These are phyloP conservation scores for Barnettozyma wickerhamii DNA, from an alignment of 805 yeast species.

Conservation along the genomic window DNA sequence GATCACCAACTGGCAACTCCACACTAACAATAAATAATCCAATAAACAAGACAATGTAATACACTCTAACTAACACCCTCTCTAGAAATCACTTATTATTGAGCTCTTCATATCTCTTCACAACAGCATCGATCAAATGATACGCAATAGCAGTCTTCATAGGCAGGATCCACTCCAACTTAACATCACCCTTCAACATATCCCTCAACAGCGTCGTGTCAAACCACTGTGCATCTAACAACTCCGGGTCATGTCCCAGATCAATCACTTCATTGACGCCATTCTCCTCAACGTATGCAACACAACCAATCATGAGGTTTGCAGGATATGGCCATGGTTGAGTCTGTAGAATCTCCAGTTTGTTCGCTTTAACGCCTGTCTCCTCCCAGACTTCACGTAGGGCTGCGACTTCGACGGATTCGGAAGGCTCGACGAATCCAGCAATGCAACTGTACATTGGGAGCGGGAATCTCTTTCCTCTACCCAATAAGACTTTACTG, in stretches of 20 bases:
- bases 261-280: slow-evolving; percentile 61
- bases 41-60: too few relatives aligned
- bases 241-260: slow-evolving; percentile 80
- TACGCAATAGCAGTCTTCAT: slow-evolving; percentile 27
- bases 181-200: slow-evolving; percentile 13
- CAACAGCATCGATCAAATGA: slow-evolving; percentile 21
- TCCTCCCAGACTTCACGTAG: slow-evolving; percentile 94
- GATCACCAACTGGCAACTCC: too few relatives aligned
- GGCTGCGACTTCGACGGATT: slow-evolving; percentile 84
- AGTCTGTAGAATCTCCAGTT: slow-evolving; percentile 59
- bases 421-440: slow-evolving; percentile 95
- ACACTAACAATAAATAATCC: too few relatives aligned
- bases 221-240: slow-evolving; percentile 85
- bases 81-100: slow-evolving; percentile 1
- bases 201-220: slow-evolving; percentile 45
- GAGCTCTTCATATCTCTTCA: slow-evolving; percentile 13
- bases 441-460: slow-evolving; percentile 82
- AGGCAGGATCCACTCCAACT: slow-evolving; percentile 23
- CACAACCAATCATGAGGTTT: slow-evolving; percentile 88
- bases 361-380: slow-evolving; percentile 67
- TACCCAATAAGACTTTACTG: slow-evolving; percentile 63
- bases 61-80: too few relatives aligned
- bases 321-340: slow-evolving; percentile 99
- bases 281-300: slow-evolving; percentile 70
- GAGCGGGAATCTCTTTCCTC: slow-evolving; percentile 56